These are phyloP conservation scores for Phlyctochytrium planicorne DNA, from an alignment of 192 early-diverging fungal genomes.

Conservation along the genomic window DNA sequence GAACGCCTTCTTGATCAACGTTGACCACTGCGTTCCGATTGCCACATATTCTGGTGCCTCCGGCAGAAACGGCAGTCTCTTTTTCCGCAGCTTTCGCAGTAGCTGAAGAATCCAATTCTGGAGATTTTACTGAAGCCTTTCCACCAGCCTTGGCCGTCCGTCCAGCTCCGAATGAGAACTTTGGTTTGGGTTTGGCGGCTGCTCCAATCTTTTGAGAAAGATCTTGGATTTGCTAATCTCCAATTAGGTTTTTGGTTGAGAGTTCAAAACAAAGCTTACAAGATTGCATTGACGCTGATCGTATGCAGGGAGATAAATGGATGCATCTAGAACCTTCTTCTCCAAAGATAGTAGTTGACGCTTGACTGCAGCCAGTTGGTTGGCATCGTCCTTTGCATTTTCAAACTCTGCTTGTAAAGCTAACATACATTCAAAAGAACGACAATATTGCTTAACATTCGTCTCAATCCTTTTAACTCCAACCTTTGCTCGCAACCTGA, in stretches of 20 bases:
- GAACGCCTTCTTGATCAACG: too few relatives aligned
- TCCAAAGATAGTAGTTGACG: conserved; percentile 34
- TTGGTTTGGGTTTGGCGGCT: background rate
- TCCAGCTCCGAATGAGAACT: background rate
- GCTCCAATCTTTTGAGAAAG: background rate
- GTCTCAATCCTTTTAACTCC: too few relatives aligned
- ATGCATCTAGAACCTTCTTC: conserved; percentile 62
- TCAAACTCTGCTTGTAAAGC: background rate
- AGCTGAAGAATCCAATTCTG: background rate
- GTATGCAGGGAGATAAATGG: conserved; percentile 62
- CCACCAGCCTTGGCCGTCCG: background rate
- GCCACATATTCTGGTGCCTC: background rate
- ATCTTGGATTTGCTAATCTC: background rate
- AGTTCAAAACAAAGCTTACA: conserved; percentile 33
- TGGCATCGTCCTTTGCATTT: background rate
- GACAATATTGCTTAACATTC: background rate
- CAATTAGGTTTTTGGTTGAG: background rate
- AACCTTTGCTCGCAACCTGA: background rate
- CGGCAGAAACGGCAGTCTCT: background rate
- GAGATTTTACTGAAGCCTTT: background rate
- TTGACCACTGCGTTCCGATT: background rate
- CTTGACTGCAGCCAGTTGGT: background rate
- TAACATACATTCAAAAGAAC: too few relatives aligned
- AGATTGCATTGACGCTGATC: conserved; percentile 62
- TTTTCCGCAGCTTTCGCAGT: background rate